A percentile compares a stretch with the other conserved stretches of the same genome.
Evolutionary conservation across 2,329 filamentous ascomycete species (phyloP).

Genomic region (Trichoderma sp.): DNA sequence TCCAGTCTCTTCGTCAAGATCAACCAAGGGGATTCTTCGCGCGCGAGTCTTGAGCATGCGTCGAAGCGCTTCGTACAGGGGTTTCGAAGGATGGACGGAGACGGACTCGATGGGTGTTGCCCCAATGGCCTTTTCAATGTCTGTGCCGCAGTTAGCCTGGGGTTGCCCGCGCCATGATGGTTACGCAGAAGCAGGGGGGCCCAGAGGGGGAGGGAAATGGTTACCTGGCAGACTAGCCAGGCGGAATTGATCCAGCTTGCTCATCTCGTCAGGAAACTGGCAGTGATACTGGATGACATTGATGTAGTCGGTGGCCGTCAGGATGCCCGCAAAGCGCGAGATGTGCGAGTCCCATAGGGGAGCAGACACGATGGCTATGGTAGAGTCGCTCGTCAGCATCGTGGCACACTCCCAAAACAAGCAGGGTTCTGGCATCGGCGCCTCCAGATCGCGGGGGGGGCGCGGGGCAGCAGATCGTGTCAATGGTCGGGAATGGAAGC

Average conservation of each 20-base stretch:
- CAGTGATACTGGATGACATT: slow-evolving; percentile 99
- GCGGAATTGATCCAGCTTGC: slow-evolving; percentile 89
- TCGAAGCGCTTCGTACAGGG: slow-evolving; percentile 92
- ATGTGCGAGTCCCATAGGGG: slow-evolving; percentile 95
- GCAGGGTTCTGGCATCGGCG: neutral
- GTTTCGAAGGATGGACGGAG: slow-evolving; percentile 87
- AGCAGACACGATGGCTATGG: slow-evolving; percentile 88
- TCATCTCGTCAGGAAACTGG: slow-evolving; percentile 88
- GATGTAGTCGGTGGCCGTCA: slow-evolving; percentile 97
- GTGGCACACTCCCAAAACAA: neutral
- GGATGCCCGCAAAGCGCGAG: slow-evolving; percentile 88
- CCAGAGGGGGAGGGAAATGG: neutral
- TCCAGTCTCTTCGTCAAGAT: slow-evolving; percentile 90
- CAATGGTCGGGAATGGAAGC: neutral
- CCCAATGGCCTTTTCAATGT: slow-evolving; percentile 92
- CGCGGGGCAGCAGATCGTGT: neutral
- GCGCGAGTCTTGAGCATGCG: slow-evolving; percentile 93
- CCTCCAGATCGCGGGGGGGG: slow-evolving; percentile 5
- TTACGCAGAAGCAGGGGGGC: neutral
- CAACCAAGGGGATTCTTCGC: slow-evolving; percentile 89
- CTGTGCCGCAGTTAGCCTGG: slow-evolving; percentile 50
- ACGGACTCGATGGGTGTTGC: slow-evolving; percentile 91
- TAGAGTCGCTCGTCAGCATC: slow-evolving; percentile 18
- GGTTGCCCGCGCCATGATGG: neutral
- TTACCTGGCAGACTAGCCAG: slow-evolving; percentile 87